phyloP scores from a whole-genome alignment of 495 filamentous ascomycete species.

The Lasiosphaeria ovina region DNA sequence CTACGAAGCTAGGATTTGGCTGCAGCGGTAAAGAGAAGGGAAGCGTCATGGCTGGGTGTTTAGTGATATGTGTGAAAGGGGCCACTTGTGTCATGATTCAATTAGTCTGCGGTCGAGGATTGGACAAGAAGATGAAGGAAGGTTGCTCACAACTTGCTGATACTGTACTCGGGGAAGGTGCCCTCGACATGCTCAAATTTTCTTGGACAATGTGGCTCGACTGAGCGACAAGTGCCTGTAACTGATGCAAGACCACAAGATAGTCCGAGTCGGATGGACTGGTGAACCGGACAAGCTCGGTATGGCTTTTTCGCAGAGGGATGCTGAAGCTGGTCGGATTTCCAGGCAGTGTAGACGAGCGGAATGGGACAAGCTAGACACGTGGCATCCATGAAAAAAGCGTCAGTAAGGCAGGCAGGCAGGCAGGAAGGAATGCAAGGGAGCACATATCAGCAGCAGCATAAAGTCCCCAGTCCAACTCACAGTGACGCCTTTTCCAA shows the following conservation, averaged over 20 bases:
- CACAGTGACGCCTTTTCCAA: background rate
- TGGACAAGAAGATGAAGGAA: background rate
- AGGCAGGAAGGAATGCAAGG: background rate
- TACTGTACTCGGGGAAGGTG: background rate
- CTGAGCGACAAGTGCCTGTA: background rate
- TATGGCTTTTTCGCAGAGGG: background rate
- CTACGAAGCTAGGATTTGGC: background rate
- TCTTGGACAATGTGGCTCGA: background rate
- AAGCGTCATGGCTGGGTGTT: background rate
- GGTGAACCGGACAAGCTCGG: background rate
- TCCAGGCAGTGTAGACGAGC: background rate
- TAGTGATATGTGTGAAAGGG: background rate
- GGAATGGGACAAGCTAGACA: background rate
- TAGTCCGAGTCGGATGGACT: background rate
- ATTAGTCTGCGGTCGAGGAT: background rate
- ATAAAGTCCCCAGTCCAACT: background rate
- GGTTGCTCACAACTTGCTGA: background rate
- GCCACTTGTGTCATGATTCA: background rate
- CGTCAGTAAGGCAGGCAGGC: background rate
- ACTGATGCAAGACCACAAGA: background rate
- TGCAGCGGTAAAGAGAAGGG: constrained; percentile 1
- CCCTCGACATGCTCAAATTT: background rate
- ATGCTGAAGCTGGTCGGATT: background rate
- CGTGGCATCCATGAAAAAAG: background rate
- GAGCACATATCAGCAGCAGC: background rate